A percentile compares a stretch with the other conserved stretches of the same genome.
phyloP scores from a whole-genome alignment of 2,329 filamentous ascomycete genomes.

The Huntiella moniliformis region DNA sequence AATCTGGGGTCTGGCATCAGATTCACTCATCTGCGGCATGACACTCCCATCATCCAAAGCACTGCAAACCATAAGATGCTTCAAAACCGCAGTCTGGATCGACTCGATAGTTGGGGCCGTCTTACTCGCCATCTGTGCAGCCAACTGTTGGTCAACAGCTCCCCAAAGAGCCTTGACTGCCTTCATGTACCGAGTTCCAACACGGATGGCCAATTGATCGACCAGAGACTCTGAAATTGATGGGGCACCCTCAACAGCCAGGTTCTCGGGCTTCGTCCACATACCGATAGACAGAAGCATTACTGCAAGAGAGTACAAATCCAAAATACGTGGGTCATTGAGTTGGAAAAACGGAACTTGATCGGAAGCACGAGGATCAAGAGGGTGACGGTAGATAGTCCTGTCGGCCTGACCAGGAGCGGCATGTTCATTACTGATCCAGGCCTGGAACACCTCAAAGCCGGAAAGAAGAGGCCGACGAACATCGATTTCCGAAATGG shows the following conservation, averaged over 20 bases:
- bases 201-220: constrained; percentile 44
- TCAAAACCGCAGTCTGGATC: constrained; percentile 31
- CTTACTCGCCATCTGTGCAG: constrained; percentile 26
- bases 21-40: background rate
- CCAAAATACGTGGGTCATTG: constrained; percentile 39
- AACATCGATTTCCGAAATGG: constrained; percentile 36
- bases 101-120: constrained; percentile 29
- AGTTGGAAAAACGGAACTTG: constrained; percentile 29
- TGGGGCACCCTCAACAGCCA: constrained; percentile 23
- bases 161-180: constrained; percentile 54
- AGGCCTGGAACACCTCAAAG: constrained; percentile 47
- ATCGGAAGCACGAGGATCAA: constrained; percentile 35
- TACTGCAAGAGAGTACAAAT: constrained; percentile 57
- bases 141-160: constrained; percentile 45
- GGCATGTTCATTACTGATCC: constrained; percentile 19
- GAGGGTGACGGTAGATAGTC: constrained; percentile 45
- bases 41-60: constrained; percentile 11
- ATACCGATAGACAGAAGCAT: constrained; percentile 56
- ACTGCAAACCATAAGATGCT: constrained; percentile 40
- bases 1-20: constrained; percentile 28
- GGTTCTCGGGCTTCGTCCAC: constrained; percentile 47
- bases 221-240: constrained; percentile 30
- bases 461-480: constrained; percentile 51
- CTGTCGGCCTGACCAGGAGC: constrained; percentile 16
- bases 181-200: constrained; percentile 57